A percentile compares a stretch with the other conserved stretches of the same genome.
phyloP scores from a whole-genome alignment of 2,329 filamentous ascomycete genomes.

The Aspergillus proliferans region DNA sequence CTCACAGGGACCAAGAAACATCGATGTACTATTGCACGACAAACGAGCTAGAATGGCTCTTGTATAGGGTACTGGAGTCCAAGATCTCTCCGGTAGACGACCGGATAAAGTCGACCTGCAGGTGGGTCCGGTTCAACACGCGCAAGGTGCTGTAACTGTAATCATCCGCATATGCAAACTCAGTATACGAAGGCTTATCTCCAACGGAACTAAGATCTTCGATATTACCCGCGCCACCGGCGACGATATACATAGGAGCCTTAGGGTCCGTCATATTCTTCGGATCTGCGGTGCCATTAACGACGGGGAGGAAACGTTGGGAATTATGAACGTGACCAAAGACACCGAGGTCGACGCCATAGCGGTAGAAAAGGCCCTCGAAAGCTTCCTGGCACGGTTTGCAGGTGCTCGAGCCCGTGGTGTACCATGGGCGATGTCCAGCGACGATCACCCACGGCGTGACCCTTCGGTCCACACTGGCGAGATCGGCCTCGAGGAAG shows the following conservation, averaged over 20 bases:
- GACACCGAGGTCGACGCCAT: slow-evolving; percentile 52
- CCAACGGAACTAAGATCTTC: slow-evolving; percentile 46
- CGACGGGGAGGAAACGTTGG: slow-evolving; percentile 43
- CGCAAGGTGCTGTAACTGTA: slow-evolving; percentile 49
- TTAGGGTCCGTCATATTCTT: slow-evolving; percentile 46
- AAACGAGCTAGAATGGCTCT: slow-evolving; percentile 43
- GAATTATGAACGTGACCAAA: slow-evolving; percentile 56
- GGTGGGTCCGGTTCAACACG: slow-evolving; percentile 40
- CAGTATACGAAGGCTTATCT: slow-evolving; percentile 38
- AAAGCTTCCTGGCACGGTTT: slow-evolving; percentile 47
- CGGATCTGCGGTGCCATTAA: slow-evolving; percentile 35
- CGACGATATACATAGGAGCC: slow-evolving; percentile 51
- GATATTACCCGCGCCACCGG: slow-evolving; percentile 53
- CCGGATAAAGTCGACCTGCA: slow-evolving; percentile 48
- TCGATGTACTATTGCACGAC: slow-evolving; percentile 28
- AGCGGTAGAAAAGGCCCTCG: slow-evolving; percentile 49
- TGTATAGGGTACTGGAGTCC: slow-evolving; percentile 46
- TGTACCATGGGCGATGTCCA: slow-evolving; percentile 47
- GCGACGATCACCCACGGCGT: slow-evolving; percentile 50
- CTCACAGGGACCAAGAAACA: no score
- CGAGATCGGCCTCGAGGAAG: slow-evolving; percentile 52
- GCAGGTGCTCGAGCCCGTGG: slow-evolving; percentile 33
- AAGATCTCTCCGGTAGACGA: slow-evolving; percentile 45
- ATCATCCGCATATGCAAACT: slow-evolving; percentile 31
- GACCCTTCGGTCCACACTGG: slow-evolving; percentile 49